Base-by-base conservation (phyloP, 257 asterid species). In the Apocynum venetum region DNA sequence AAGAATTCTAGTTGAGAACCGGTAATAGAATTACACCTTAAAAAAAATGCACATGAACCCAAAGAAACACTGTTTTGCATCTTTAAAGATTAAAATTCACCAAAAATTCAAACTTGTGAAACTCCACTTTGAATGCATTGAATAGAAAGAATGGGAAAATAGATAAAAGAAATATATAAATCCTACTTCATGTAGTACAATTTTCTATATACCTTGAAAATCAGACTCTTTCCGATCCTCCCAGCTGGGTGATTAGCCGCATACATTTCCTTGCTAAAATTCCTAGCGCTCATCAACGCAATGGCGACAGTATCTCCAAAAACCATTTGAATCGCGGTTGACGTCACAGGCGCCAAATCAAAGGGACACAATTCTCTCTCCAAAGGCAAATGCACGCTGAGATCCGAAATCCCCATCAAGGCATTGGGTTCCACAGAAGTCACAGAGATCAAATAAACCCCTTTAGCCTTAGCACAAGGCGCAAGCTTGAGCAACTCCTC, bases 391-490 rank as follows among this genome's bases (percentile, higher is more conserved):
- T 95, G 95, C 88, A 95, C 96, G 69, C 91, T 91, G 86, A 93
- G 76, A 92, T 95, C 97, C 75, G 91, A 91, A 76, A 86, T 53
- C 0, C 87, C 79, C 87, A 80, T 80, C 81, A 95, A 70, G 56
- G 86, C 88, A 87, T 93, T 92, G 20, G 94, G 96, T 81, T 71
- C 85, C 80, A 87, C 93, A 63, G 98, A 95, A 73, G 98, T 93
- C 68, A 93, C 90, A 7, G 94, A 91, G 13, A 95, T 90, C 91
- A 95, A 78, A 79, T 84, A 89, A 55, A 85, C 94, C 74, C 97
- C 94, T 84, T 93, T 95, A 2, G 98, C 93, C 91, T 89, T 95
- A 4, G 91, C 97, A 83, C 97, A 95, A 4, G 98, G 98, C 52
- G 84, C 98, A 9, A 94, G 91, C 89, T 78, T 91, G 78, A 91